These are phyloP conservation scores for Globisporangium carolinianum DNA, from an alignment of 352 stramenopile genomes.

Conservation along the genomic window DNA sequence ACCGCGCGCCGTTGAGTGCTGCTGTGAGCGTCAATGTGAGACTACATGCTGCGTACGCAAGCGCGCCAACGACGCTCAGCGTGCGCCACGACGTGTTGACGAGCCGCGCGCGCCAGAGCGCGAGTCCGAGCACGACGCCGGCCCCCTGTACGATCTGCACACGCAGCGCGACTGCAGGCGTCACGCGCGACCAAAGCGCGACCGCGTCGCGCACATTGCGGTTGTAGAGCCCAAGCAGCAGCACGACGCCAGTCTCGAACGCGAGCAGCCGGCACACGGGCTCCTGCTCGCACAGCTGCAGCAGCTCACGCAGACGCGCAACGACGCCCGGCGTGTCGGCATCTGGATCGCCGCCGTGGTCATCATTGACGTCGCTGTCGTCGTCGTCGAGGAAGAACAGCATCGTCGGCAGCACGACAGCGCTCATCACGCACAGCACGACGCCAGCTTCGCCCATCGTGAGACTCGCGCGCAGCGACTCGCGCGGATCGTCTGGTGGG, in stretches of 20 bases:
- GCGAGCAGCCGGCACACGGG: conserved; percentile 41
- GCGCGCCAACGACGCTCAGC: conserved; percentile 20
- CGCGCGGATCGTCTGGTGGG: conserved; percentile 9
- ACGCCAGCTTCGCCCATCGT: conserved; percentile 15
- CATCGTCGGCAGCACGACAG: conserved; percentile 26
- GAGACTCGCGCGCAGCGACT: conserved; percentile 15
- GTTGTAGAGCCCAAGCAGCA: conserved; percentile 32
- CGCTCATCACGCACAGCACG: conserved; percentile 14
- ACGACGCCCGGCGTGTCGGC: conserved; percentile 1
- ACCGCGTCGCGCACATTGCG: conserved; percentile 24
- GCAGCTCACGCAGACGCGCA: conserved; percentile 28
- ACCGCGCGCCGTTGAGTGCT: conserved; percentile 23
- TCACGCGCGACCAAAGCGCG: conserved; percentile 30
- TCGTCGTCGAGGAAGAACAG: conserved; percentile 34
- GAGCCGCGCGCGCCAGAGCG: conserved; percentile 35
- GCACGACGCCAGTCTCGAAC: conserved; percentile 37
- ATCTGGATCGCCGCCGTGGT: background rate
- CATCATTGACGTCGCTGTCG: background rate
- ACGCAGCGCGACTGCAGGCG: conserved; percentile 6
- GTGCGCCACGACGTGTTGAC: conserved; percentile 32
- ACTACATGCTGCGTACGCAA: conserved; percentile 22
- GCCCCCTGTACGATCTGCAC: conserved; percentile 22
- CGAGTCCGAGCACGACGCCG: conserved; percentile 23
- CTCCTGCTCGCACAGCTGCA: conserved; percentile 47
- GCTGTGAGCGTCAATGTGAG: conserved; percentile 26